Conservation (phyloP, 2,329 filamentous ascomycete species). For the Coniella vitis region DNA sequence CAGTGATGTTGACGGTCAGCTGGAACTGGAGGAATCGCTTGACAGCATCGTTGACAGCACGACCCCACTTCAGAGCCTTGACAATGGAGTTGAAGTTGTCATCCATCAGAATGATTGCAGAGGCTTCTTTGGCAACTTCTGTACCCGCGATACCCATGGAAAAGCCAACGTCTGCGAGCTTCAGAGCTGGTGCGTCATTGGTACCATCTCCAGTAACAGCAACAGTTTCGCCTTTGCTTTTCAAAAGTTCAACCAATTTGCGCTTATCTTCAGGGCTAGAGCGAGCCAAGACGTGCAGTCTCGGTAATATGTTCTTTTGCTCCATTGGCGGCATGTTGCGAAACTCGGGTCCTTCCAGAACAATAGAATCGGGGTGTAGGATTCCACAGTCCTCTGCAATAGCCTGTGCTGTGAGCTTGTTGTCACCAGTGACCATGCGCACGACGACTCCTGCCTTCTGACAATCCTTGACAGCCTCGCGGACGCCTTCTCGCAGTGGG, state of each 20-base stretch:
- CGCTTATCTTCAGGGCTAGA: slow-evolving; percentile 75
- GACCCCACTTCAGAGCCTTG: slow-evolving; percentile 62
- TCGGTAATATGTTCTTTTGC: slow-evolving; percentile 61
- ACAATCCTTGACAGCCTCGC: slow-evolving; percentile 64
- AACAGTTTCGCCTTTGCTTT: slow-evolving; percentile 68
- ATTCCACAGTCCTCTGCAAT: slow-evolving; percentile 78
- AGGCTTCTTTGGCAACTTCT: slow-evolving; percentile 62
- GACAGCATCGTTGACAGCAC: slow-evolving; percentile 69
- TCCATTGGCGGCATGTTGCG: slow-evolving; percentile 61
- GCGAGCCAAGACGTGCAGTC: slow-evolving; percentile 63
- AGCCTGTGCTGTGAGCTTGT: slow-evolving; percentile 69
- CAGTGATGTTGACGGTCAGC: slow-evolving; percentile 86
- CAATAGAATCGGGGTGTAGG: slow-evolving; percentile 56
- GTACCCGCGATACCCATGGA: slow-evolving; percentile 63
- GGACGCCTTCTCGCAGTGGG: slow-evolving; percentile 68
- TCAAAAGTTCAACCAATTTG: slow-evolving; percentile 63
- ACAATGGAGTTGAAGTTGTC: slow-evolving; percentile 62
- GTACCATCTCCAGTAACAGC: slow-evolving; percentile 72
- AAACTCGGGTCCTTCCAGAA: slow-evolving; percentile 75
- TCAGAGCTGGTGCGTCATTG: slow-evolving; percentile 59
- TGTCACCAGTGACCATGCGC: slow-evolving; percentile 82
- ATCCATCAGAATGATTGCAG: slow-evolving; percentile 61
- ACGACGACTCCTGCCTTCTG: slow-evolving; percentile 72
- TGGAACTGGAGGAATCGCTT: slow-evolving; percentile 74
- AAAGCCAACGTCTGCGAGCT: slow-evolving; percentile 60